Base-by-base conservation (phyloP, 2,329 filamentous ascomycete species). In the Colletotrichum siamense region DNA sequence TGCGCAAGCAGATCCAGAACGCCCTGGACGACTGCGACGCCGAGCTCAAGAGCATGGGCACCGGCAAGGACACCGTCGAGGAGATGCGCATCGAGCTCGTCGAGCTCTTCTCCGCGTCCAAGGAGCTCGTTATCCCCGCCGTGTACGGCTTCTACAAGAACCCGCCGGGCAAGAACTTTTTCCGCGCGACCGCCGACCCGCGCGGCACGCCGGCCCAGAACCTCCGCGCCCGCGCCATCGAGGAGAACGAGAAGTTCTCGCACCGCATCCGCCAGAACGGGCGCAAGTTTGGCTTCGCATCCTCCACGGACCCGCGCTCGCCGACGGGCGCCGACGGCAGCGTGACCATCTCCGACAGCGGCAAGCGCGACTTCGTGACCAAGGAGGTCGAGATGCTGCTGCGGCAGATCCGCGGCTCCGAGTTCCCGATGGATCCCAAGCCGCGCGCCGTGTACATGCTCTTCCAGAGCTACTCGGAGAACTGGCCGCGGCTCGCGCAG, bases 71-170 rank as follows among this genome's bases (percentile, higher is more conserved):
- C 78, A 90, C 88, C 0, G 85, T 89, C 2, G 87, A 88, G 76
- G 89, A 90, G 83, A 90, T 90, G 88, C 85, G 88, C 16, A 85
- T 89, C 75, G 87, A 90, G 80, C 88, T 90, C 79, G 88, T 88
- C 61, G 88, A 90, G 78, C 84, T 90, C 8, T 90, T 90, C 76
- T 89, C 88, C 0, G 84, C 86, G 1, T 90, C 87, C 36, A 89
- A 89, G 82, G 89, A 90, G 69, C 85, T 90, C n/a, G 88, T 90
- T 49, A 89, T 88, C 2, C 88, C 88, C 5, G 88, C 89, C 52
- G 87, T 90, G 30, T 88, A 90, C 69, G 89, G 88, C 66, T 89
- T 89, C 82, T 90, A 90, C 85, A 90, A 90, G 84, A 90, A 90
- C 75, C 88, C 88, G 0, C 88, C 89, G 18, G 87, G 87, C 73